Evolutionary conservation across 1,139 yeast species (phyloP), one percentile per base, ranked within the genome.

Genomic region (Spathaspora sp.): DNA sequence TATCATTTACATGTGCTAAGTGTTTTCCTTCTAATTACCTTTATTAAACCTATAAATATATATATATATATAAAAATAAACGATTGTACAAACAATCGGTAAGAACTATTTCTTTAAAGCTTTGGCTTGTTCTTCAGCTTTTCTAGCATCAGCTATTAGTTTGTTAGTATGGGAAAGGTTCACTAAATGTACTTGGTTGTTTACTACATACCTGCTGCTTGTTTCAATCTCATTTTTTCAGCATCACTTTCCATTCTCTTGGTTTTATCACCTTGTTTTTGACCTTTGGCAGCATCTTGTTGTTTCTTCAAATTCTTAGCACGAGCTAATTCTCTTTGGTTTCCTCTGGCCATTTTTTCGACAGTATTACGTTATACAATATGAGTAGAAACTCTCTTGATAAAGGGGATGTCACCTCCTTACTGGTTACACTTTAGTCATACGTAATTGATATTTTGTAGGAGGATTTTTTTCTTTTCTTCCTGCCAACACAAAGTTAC

Each of bases 311-410:
- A 65, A 68, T 89, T 89, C 71, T 89, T 91, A 50, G 85, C 90
- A 63, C 99, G 80, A 25, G 97, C 97, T 59, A 88, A 79, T 43
- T 93, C 99, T 66, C 99, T 81, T 70, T 93, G 98, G 68, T 93
- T 93, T 27, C 99, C 99, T 75, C 99, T 81, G 44, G 96, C 86
- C 98, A 91, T 91, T 45, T 31, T 15, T 45, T 13, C 5, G 8
- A 13, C 9, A 31, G 2, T 13, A 7, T 13, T 31, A 20, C 15
- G 15, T 15, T 31, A 31, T 7, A 31, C 9, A 13, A 13, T 31
- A 31, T 15, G 13, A 31, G 8, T 31, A 15, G 18, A 13, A 27
- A n/a, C n/a, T 15, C 33, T 24, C 29, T 15, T 31, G 36, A 15
- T 31, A 13, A 31, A 31, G 36, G 36, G 36, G 36, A 31, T 15